Percentiles rank a stretch among this genome's conserved stretches.
Conservation (phyloP, 2,329 filamentous ascomycete genomes). For the Colletotrichum salicis region DNA sequence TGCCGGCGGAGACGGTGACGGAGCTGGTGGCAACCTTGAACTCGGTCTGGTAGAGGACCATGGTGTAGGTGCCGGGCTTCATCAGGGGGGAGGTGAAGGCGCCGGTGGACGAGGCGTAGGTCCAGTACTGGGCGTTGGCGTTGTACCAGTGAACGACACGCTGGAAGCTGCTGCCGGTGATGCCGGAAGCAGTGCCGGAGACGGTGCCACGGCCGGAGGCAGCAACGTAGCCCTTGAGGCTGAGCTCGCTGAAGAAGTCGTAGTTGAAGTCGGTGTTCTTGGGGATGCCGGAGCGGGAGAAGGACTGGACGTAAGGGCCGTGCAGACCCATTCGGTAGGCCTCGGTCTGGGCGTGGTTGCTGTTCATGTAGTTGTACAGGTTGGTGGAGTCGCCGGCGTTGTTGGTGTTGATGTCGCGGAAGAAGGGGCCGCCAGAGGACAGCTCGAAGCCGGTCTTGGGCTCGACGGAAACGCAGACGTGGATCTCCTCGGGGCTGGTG, state of each 20-base stretch:
- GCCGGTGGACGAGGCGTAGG: constrained; percentile 63
- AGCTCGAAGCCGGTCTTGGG: constrained; percentile 62
- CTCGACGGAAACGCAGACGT: constrained; percentile 69
- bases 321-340: constrained; percentile 70
- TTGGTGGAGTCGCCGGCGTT: constrained; percentile 67
- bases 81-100: constrained; percentile 72
- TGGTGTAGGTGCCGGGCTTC: constrained; percentile 76
- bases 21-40: constrained; percentile 62
- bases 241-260: constrained; percentile 68
- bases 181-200: constrained; percentile 68
- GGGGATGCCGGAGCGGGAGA: constrained; percentile 68
- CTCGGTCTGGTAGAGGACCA: constrained; percentile 71
- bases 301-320: constrained; percentile 72
- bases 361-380: constrained; percentile 77
- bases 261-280: constrained; percentile 59
- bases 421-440: constrained; percentile 74
- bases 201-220: constrained; percentile 67
- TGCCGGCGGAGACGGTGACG: constrained; percentile 62
- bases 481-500: constrained; percentile 54
- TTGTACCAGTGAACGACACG: constrained; percentile 76
- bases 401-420: constrained; percentile 73
- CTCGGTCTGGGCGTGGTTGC: constrained; percentile 71
- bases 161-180: constrained; percentile 60
- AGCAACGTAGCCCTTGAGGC: constrained; percentile 67
- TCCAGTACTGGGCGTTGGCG: constrained; percentile 72